These are phyloP conservation scores for Chytriomyces confervae DNA, from an alignment of 192 early-diverging fungal species.

Conservation along the genomic window DNA sequence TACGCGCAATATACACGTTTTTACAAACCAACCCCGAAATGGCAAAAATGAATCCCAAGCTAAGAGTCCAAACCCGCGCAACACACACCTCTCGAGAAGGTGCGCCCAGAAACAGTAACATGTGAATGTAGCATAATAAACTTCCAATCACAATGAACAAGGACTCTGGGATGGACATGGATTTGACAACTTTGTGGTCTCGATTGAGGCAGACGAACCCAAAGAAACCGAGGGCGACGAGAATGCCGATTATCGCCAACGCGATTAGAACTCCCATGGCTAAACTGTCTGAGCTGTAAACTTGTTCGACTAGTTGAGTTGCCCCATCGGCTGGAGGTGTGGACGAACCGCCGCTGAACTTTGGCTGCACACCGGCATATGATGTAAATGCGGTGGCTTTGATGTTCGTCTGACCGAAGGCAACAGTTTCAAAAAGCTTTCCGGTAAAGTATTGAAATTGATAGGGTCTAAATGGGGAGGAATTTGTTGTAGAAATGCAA, in stretches of 20 bases:
- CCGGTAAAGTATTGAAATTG: slow-evolving; percentile 19
- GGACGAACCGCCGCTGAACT: slow-evolving; percentile 1
- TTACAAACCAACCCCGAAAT: slow-evolving; percentile 9
- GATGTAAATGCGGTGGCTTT: neutral
- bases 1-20: slow-evolving; percentile 8
- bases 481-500: neutral
- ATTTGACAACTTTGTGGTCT: neutral
- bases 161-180: neutral
- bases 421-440: neutral
- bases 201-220: neutral
- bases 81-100: neutral
- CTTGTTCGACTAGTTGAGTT: neutral
- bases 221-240: neutral
- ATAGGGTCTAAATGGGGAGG: neutral
- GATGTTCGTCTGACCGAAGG: slow-evolving; percentile 14
- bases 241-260: neutral
- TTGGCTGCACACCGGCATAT: neutral
- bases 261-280: neutral
- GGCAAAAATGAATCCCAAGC: neutral
- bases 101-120: neutral
- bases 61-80: neutral
- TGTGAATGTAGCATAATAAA: neutral
- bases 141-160: neutral
- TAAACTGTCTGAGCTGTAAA: neutral
- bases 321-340: slow-evolving; percentile 11